Base-by-base conservation (phyloP, 805 yeast species). In the Candida lessepsii region DNA sequence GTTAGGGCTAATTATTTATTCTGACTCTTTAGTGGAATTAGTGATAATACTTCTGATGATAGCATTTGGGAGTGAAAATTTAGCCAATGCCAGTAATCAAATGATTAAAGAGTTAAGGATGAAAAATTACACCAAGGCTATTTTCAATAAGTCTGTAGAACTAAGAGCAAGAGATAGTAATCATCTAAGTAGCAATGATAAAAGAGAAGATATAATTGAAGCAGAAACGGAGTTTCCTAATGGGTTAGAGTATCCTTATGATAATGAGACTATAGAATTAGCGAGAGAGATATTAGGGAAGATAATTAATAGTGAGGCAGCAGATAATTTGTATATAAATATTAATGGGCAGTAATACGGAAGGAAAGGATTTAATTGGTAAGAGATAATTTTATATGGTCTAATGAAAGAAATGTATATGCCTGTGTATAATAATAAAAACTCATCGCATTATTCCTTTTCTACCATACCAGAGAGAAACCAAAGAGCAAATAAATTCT, bases 221-320 rank as follows among this genome's bases (percentile, higher is more conserved):
- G 67, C 67, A 2, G 59, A 63, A 25, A 56, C 63, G 9, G 77
- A 74, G 48, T 61, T 63, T 35, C 67, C 80, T 36, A 80, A 81
- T 52, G 86, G 86, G 1, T 54, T 80, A 10, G 86, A 81, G 52
- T 71, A 79, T 44, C 74, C 78, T 5, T 82, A 80, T 52, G 81
- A 77, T 41, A 75, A 70, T 41, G 80, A 76, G 42, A 77, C 80
- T 2, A 77, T 83, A 27, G 87, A 81, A 46, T 63, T 82, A 53
- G 82, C 95, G 0, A 68, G 87, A 46, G 86, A 81, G 46, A 73
- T 87, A 14, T 63, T 88, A 39, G 87, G 81, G 43, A 70, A 73
- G 19, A 78, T 81, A 44, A 75, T 81, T 9, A 83, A 87, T 3
- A 81, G 81, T 52, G 89, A 84, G 47, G 95, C 86, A 50, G 87